Evolutionary conservation across 2,329 filamentous ascomycete species (phyloP).

Genomic region (Torrubiellomyces zombiae): DNA sequence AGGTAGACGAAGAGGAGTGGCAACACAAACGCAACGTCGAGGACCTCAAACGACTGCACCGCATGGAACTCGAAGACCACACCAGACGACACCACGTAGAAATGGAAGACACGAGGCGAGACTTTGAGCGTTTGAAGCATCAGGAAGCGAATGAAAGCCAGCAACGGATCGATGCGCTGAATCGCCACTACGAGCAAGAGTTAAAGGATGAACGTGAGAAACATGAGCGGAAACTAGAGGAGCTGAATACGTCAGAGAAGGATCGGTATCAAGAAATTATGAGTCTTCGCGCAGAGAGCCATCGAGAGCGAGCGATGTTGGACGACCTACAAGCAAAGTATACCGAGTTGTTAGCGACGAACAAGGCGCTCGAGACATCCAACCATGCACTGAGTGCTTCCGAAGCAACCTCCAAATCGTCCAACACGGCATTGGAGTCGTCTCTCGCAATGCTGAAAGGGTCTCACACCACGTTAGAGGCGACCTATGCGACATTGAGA

Average conservation of each 20-base stretch:
- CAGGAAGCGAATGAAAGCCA: slow-evolving; percentile 41
- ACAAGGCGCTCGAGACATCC: too few relatives aligned
- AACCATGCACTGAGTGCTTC: too few relatives aligned
- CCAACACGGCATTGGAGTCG: too few relatives aligned
- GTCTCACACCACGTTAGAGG: slow-evolving; percentile 42
- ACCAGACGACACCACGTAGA: slow-evolving; percentile 16
- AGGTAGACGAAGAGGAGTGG: slow-evolving; percentile 20
- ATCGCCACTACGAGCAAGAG: slow-evolving; percentile 44
- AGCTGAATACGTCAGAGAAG: too few relatives aligned
- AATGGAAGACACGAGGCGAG: slow-evolving; percentile 24
- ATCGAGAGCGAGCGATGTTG: slow-evolving; percentile 34
- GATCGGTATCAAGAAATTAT: slow-evolving; percentile 49
- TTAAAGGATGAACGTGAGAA: slow-evolving; percentile 46
- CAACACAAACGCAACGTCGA: slow-evolving; percentile 31
- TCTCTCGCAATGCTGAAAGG: slow-evolving; percentile 42
- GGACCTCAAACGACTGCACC: slow-evolving; percentile 25
- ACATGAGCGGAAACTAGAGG: too few relatives aligned
- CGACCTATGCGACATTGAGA: slow-evolving; percentile 41
- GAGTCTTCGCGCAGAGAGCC: slow-evolving; percentile 39
- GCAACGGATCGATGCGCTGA: slow-evolving; percentile 49
- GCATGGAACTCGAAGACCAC: slow-evolving; percentile 18
- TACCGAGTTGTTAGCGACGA: slow-evolving; percentile 33
- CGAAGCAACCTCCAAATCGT: too few relatives aligned
- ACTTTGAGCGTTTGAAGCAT: slow-evolving; percentile 24
- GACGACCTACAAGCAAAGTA: slow-evolving; percentile 35